phyloP scores from a whole-genome alignment of 129 eudicot genomes.

The Arctium lappa region DNA sequence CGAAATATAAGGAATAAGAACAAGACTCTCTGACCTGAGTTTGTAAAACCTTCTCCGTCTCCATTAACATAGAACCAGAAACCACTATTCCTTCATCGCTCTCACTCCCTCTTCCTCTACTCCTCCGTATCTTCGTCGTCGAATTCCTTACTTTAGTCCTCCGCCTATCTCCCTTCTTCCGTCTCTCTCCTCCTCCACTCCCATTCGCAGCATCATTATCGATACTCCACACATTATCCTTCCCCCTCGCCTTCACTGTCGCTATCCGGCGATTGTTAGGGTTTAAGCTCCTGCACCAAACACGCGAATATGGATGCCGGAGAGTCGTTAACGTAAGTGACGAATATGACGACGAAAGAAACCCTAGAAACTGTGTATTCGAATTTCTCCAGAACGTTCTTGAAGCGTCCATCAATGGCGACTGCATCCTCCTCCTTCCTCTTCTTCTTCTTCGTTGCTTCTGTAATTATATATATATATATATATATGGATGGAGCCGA shows the following conservation, averaged over 20 bases:
- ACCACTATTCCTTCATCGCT: constrained; percentile 49
- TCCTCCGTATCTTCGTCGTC: constrained; percentile 28
- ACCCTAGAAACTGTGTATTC: constrained; percentile 16
- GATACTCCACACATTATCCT: constrained; percentile 93
- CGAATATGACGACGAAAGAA: constrained; percentile 16
- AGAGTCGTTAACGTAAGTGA: constrained; percentile 7
- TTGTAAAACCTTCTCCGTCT: constrained; percentile 74
- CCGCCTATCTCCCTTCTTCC: constrained; percentile 36
- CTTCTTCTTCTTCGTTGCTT: constrained; percentile 8
- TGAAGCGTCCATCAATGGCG: constrained; percentile 46
- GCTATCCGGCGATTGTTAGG: constrained; percentile 15
- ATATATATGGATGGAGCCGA: too few species aligned
- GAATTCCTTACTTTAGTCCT: constrained; percentile 22
- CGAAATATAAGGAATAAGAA: not conserved
- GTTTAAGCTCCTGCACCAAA: constrained; percentile 35
- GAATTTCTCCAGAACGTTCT: constrained; percentile 25
- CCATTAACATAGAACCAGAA: constrained; percentile 80
- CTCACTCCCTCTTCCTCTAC: constrained; percentile 23
- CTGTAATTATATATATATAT: too few species aligned
- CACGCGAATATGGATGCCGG: constrained; percentile 25
- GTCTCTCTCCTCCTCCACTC: constrained; percentile 39
- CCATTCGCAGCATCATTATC: constrained; percentile 60
- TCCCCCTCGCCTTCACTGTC: constrained; percentile 52
- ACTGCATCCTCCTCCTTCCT: constrained; percentile 44
- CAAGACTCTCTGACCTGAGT: constrained; percentile 54